Base-by-base conservation (phyloP, 73 alveolate species). In the Tetrahymena borealis region DNA sequence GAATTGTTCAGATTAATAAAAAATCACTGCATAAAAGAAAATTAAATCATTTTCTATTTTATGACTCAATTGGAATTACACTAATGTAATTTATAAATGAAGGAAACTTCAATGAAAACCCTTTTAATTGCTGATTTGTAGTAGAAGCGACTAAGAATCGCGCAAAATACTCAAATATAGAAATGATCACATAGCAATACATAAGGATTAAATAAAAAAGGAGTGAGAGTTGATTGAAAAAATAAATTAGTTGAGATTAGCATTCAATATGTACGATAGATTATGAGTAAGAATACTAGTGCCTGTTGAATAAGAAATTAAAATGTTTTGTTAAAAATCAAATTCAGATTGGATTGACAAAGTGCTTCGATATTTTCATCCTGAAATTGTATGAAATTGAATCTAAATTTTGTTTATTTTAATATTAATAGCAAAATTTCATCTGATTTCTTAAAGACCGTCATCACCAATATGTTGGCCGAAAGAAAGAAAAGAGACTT, bases 401-500 rank as follows among this genome's bases (percentile, higher is more conserved):
- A 15, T 20, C 33, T 24, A 60, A 60, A 5, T 60, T 24, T 60
- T 60, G 28, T 60, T 60, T 60, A 60, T 60, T 60, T 60, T 60
- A 60, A 41, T 24, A 60, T 1, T 24, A 60, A 60, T 93, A 93
- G 95, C 91, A 93, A 93, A 92, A 85, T 93, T 85, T 40, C 42
- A 38, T n/a, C 93, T n/a, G 97, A 96, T 78, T 91, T 77, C 93
- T 90, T 97, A 40, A 95, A 94, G 97, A 97, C 95, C 92, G 95
- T 90, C 79, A 94, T 93, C 95, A 90, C 94, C 77, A 93, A 78
- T 79, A 95, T 96, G 94, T 40, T 91, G 78, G 94, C 95, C 20
- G 94, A 97, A 94, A 97, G 98, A 91, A 98, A 99, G 97, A 93
- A 96, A 93, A 97, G 99, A 91, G 97, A 98, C 94, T 99, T 99